Evolutionary conservation across 2,329 filamentous ascomycete genomes (phyloP).

Genomic region (Xylariales sp.): DNA sequence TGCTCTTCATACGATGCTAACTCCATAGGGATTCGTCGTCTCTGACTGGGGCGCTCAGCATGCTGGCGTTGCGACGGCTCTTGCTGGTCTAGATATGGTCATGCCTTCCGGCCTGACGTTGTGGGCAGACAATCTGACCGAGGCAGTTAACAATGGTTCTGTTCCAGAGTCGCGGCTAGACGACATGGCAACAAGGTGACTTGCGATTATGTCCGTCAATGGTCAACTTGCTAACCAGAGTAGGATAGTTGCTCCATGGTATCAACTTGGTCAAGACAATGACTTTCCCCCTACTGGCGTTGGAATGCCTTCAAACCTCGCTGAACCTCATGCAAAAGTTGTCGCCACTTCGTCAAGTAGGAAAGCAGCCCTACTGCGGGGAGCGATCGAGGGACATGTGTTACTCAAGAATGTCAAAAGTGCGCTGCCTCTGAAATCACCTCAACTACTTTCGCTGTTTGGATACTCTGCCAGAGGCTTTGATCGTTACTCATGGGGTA

Average conservation of each 20-base stretch:
- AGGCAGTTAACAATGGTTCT: slow-evolving; percentile 56
- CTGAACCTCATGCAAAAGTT: slow-evolving; percentile 44
- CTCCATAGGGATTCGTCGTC: slow-evolving; percentile 63
- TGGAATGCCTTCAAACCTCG: slow-evolving; percentile 45
- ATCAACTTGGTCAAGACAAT: slow-evolving; percentile 47
- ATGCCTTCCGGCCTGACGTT: slow-evolving; percentile 50
- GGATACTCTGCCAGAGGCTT: slow-evolving; percentile 53
- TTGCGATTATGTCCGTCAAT: background rate
- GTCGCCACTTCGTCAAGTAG: slow-evolving; percentile 46
- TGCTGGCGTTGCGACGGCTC: slow-evolving; percentile 53
- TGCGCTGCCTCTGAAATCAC: slow-evolving; percentile 48
- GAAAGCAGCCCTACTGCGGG: slow-evolving; percentile 40
- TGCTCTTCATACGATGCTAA: no score
- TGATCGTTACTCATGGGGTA: slow-evolving; percentile 30
- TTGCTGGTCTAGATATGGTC: slow-evolving; percentile 66
- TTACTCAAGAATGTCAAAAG: slow-evolving; percentile 56
- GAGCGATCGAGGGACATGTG: slow-evolving; percentile 58
- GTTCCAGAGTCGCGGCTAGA: slow-evolving; percentile 50
- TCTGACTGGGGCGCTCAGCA: slow-evolving; percentile 67
- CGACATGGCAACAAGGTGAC: slow-evolving; percentile 54
- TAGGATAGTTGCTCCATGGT: slow-evolving; percentile 50
- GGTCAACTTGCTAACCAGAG: background rate
- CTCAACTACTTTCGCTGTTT: slow-evolving; percentile 50
- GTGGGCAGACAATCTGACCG: slow-evolving; percentile 50
- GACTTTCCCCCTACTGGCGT: slow-evolving; percentile 38